Base-by-base conservation (phyloP, 306 rosid species). In the Nissolia schottii region DNA sequence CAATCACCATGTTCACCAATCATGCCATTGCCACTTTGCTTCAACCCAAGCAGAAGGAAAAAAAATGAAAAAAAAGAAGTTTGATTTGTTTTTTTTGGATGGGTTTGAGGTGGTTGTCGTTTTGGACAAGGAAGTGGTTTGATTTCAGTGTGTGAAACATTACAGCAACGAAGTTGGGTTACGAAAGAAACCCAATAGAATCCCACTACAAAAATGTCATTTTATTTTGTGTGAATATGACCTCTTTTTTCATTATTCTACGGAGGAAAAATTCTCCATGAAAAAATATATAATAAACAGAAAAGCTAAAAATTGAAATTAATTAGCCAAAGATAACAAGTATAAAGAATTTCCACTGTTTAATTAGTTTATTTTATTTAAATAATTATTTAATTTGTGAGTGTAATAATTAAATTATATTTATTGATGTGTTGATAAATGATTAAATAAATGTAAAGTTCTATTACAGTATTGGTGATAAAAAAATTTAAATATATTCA, bases 101-200 rank as follows among this genome's bases (percentile, higher is more conserved):
- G 29, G 35, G 40, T 24, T 63, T 37, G 67, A 45, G 7, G 20
- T 8, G 54, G 50, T 27, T 4, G 48, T 50, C 20, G 67, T 28
- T 45, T 72, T 3, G 16, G 37, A 46, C 35, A 56, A 78, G 48
- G 38, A 67, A 58, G 46, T 41, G 50, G n/a, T 28, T 61, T 73
- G 15, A 24, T 46, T n/a, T n/a, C 22, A 8, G 10, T 57, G 28
- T 32, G 35, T 40, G 45, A 70, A 51, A 25, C 60, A 61, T 38
- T 10, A 24, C 51, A 45, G 51, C 51, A 45, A 5, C 51, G 51
- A 45, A 45, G 9, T 45, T 5, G 22, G 22, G 15, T 45, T 45
- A 45, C 6, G 41, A 37, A 37, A 37, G 2, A 9, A 1, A 10
- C 13, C 13, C 40, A 34, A 34, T 10, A 0, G 43, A 37, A 37